Conservation (phyloP, 345 rosid species). For the Mallotus nudiflorus region DNA sequence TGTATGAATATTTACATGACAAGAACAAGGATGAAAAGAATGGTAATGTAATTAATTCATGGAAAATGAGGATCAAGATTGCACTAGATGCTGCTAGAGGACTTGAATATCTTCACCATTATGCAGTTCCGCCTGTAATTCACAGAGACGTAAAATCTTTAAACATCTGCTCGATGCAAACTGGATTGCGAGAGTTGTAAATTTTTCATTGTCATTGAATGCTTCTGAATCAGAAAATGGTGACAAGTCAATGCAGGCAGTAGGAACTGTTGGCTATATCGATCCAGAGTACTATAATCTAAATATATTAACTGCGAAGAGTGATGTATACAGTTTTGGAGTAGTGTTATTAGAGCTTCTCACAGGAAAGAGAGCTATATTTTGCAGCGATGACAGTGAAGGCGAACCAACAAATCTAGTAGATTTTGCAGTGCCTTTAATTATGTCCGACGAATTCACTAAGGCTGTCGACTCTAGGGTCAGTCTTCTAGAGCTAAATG, state of each 20-base stretch:
- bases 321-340: slow-evolving; percentile 85
- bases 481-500: too few species aligned
- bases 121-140: slow-evolving; percentile 78
- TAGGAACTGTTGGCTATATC: slow-evolving; percentile 75
- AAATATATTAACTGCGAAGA: slow-evolving; percentile 69
- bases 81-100: too few species aligned
- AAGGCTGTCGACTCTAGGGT: too few species aligned
- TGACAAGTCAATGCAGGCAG: slow-evolving; percentile 47
- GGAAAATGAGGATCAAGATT: too few species aligned
- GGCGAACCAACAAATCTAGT: slow-evolving; percentile 52
- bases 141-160: slow-evolving; percentile 84
- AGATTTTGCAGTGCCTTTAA: too few species aligned
- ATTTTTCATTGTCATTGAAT: too few species aligned
- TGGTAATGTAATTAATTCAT: slow-evolving; percentile 70
- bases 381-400: slow-evolving; percentile 35
- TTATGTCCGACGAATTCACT: too few species aligned
- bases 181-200: too few species aligned
- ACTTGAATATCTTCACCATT: slow-evolving; percentile 77
- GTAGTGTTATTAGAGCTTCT: slow-evolving; percentile 73
- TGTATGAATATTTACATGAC: slow-evolving; percentile 70
- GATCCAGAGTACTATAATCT: slow-evolving; percentile 78
- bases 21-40: slow-evolving; percentile 51
- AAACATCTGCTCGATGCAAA: slow-evolving; percentile 69
- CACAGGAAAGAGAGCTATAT: slow-evolving; percentile 76
- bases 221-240: too few species aligned